phyloP scores from a whole-genome alignment of 331 rosid species.

The Prunus yedoensis region DNA sequence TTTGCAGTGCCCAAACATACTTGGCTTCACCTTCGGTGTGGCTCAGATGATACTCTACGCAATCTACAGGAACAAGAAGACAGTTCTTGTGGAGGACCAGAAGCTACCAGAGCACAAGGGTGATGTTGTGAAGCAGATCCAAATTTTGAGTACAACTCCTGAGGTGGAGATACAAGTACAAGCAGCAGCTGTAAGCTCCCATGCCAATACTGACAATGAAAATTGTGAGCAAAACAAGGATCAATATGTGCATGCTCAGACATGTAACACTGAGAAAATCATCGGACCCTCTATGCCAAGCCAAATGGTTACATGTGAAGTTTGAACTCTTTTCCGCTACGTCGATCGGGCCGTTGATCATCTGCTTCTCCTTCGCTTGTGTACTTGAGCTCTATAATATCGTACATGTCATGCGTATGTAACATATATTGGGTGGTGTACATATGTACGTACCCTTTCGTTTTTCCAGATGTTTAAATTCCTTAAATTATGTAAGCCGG shows the following conservation, averaged over 20 bases:
- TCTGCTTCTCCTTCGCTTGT: background rate
- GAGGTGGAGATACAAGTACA: conserved; percentile 16
- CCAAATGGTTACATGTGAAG: conserved; percentile 20
- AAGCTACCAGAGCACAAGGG: conserved; percentile 59
- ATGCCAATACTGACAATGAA: background rate
- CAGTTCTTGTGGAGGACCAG: conserved; percentile 20
- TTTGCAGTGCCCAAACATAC: conserved; percentile 76
- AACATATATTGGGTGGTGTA: conserved; percentile 9
- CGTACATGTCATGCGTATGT: conserved; percentile 4
- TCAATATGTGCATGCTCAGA: background rate
- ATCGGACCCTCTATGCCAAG: conserved; percentile 5
- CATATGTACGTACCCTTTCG: conserved; percentile 1
- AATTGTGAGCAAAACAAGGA: background rate
- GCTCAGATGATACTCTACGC: conserved; percentile 67
- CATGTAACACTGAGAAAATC: conserved; percentile 14
- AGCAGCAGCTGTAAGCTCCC: background rate
- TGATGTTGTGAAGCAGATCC: conserved; percentile 32
- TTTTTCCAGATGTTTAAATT: background rate
- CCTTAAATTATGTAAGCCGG: background rate
- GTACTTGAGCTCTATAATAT: background rate
- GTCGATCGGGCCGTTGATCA: too few species aligned
- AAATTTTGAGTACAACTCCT: background rate
- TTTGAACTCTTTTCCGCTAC: conserved; percentile 1
- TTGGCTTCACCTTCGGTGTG: conserved; percentile 71
- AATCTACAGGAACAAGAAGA: conserved; percentile 50